A percentile compares a stretch with the other conserved stretches of the same genome.
Evolutionary conservation across 495 filamentous ascomycete genomes (phyloP).

Genomic region (Trichoderma orchidacearum): DNA sequence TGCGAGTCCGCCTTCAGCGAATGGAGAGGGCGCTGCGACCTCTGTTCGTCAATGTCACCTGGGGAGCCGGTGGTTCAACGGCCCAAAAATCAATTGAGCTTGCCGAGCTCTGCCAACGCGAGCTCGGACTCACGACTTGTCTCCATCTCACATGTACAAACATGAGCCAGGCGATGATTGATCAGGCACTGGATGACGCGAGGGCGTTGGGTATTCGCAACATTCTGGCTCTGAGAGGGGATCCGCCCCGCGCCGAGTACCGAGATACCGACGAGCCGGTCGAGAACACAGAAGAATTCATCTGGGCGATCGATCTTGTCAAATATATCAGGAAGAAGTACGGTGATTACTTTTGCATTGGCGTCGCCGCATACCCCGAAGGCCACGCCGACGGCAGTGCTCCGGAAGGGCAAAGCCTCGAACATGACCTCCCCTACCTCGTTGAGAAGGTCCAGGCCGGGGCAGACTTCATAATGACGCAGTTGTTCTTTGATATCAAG

Average conservation of each 20-base stretch:
- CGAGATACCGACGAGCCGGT: conserved; percentile 38
- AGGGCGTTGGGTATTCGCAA: conserved; percentile 90
- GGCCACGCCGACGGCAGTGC: conserved; percentile 88
- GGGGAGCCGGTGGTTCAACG: conserved; percentile 92
- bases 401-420: conserved; percentile 60
- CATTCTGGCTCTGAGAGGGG: conserved; percentile 87
- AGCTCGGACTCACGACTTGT: conserved; percentile 85
- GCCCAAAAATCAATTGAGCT: conserved; percentile 81
- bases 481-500: conserved; percentile 83
- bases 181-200: conserved; percentile 80
- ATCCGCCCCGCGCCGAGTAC: conserved; percentile 88
- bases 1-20: conserved; percentile 83
- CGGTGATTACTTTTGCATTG: conserved; percentile 94
- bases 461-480: conserved; percentile 98
- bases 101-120: conserved; percentile 87
- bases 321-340: conserved; percentile 73
- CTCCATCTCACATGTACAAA: conserved; percentile 96
- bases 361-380: conserved; percentile 89
- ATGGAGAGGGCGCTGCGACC: conserved; percentile 86
- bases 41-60: conserved; percentile 93
- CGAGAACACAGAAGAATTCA: conserved; percentile 53
- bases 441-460: conserved; percentile 85
- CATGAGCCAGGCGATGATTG: conserved; percentile 77
- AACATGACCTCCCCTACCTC: conserved; percentile 75
- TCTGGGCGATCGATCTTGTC: conserved; percentile 82